These are phyloP conservation scores for Grosmannia clavigera DNA, from an alignment of 2,329 filamentous ascomycete genomes.

Conservation along the genomic window DNA sequence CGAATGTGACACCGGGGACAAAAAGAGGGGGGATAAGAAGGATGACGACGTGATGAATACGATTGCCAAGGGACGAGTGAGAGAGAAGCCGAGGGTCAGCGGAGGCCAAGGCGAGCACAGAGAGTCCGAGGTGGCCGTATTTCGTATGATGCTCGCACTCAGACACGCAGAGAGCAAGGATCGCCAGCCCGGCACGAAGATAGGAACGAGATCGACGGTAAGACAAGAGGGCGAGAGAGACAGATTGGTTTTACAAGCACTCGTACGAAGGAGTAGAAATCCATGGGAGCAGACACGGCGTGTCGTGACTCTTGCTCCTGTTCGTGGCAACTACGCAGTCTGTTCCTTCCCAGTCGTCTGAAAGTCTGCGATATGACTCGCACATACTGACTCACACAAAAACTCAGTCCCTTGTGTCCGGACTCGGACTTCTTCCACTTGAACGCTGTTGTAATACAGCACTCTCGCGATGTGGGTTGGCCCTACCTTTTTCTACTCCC, in stretches of 20 bases:
- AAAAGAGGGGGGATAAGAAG: not conserved
- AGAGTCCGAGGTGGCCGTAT: not conserved
- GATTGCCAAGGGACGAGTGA: not conserved
- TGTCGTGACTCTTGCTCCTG: not conserved
- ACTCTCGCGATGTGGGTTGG: not conserved
- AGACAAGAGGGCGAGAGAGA: not conserved
- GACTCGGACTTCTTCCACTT: not conserved
- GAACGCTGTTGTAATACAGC: not conserved
- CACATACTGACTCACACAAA: not conserved
- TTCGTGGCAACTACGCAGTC: not conserved
- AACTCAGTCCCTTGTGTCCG: not conserved
- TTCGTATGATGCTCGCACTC: not conserved
- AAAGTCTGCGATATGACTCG: not conserved
- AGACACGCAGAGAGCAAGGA: not conserved
- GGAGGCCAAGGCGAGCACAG: not conserved
- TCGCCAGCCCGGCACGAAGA: not conserved
- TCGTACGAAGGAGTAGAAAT: not conserved
- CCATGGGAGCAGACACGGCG: not conserved
- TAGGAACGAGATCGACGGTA: too few species aligned
- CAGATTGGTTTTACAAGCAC: not conserved
- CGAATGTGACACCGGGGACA: not conserved
- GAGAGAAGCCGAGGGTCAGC: not conserved
- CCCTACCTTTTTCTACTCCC: not conserved
- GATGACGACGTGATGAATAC: not conserved
- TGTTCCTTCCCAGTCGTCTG: not conserved